phyloP scores from a whole-genome alignment of 2,329 filamentous ascomycete genomes.

The Tolypocladium nubicola region DNA sequence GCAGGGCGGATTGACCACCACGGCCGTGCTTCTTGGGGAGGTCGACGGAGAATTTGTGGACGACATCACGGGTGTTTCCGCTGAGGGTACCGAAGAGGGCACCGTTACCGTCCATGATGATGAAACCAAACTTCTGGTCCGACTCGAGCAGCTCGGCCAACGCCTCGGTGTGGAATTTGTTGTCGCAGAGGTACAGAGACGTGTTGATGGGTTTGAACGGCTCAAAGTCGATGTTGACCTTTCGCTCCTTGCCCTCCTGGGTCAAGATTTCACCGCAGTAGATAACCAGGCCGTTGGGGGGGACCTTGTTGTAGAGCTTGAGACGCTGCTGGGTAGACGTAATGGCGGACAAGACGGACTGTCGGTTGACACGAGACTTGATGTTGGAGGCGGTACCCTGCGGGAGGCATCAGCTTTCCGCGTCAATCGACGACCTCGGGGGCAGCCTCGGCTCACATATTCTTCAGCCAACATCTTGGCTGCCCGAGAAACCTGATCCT shows the following conservation, averaged over 20 bases:
- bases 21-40: conserved; percentile 99
- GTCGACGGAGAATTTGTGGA: conserved; percentile 98
- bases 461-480: conserved; percentile 99
- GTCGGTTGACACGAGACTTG: conserved; percentile 97
- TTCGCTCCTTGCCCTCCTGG: conserved; percentile 94
- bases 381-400: conserved; percentile 98
- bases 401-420: conserved; percentile 9
- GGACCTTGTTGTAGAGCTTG: conserved; percentile 98
- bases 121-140: conserved; percentile 98
- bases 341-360: conserved; percentile 95
- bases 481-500: conserved; percentile 92
- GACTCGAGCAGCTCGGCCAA: conserved; percentile 95
- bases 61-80: conserved; percentile 90
- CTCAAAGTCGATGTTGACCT: conserved; percentile 99
- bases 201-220: conserved; percentile 99
- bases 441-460: conserved; percentile 53
- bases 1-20: conserved; percentile 98
- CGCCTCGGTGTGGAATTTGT: conserved; percentile 99
- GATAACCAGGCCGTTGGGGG: conserved; percentile 91
- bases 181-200: conserved; percentile 97
- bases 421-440: not conserved
- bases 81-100: conserved; percentile 93
- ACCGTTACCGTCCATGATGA: conserved; percentile 99
- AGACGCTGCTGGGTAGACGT: conserved; percentile 98
- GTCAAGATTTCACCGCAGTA: conserved; percentile 99